Percentiles rank a stretch among this genome's conserved stretches.
Evolutionary conservation across 108 stramenopile species (phyloP).

Genomic region (Nannochloropsis gaditana): DNA sequence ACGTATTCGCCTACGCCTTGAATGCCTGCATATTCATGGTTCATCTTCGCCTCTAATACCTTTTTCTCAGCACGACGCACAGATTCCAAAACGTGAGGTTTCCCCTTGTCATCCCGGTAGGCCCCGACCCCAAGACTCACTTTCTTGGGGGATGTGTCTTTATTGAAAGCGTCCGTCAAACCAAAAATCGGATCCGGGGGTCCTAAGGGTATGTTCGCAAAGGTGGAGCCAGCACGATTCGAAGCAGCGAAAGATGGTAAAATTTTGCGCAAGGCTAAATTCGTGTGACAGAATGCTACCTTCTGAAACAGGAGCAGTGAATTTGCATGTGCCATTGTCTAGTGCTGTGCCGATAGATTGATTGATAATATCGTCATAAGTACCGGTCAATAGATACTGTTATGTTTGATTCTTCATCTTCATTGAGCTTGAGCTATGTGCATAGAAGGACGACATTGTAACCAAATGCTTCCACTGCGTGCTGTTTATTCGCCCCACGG

Average conservation of each 20-base stretch:
- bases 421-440: no score
- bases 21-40: constrained; percentile 93
- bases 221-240: neutral
- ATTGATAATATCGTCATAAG: no score
- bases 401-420: no score
- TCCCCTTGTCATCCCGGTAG: constrained; percentile 70
- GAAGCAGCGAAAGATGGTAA: neutral
- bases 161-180: constrained; percentile 85
- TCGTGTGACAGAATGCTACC: neutral
- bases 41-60: constrained; percentile 62
- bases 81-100: constrained; percentile 83
- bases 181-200: constrained; percentile 96
- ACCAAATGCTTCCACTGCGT: no score
- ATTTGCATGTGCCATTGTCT: no score
- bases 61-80: constrained; percentile 78
- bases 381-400: no score
- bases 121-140: constrained; percentile 54
- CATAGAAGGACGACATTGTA: no score
- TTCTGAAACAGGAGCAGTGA: neutral
- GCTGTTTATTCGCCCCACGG: no score
- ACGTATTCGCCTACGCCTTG: constrained; percentile 70
- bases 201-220: constrained; percentile 65
- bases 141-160: constrained; percentile 68
- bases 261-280: no score
- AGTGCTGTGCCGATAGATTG: no score